Percentiles rank a stretch among this genome's conserved stretches.
These are phyloP conservation scores for Cyphellophora attinorum DNA, from an alignment of 2,329 filamentous ascomycete genomes.

Conservation along the genomic window DNA sequence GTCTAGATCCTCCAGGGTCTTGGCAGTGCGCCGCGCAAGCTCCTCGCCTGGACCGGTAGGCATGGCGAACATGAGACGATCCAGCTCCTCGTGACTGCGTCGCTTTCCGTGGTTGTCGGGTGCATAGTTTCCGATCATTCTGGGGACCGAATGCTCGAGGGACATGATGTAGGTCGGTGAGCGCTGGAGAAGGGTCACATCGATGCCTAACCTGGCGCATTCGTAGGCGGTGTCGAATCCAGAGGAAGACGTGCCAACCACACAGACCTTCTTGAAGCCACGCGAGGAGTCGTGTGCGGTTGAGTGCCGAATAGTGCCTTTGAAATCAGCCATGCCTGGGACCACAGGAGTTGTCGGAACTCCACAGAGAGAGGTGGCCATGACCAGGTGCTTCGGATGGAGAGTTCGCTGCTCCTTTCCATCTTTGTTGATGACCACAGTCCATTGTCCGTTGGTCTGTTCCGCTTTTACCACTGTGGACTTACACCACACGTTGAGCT, in stretches of 20 bases:
- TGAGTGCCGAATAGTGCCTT: no score
- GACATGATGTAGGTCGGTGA: constrained; percentile 27
- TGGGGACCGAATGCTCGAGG: constrained; percentile 17
- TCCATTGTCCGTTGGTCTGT: constrained; percentile 17
- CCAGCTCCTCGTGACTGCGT: constrained; percentile 5
- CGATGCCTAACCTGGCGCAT: constrained; percentile 18
- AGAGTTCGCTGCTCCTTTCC: constrained; percentile 17
- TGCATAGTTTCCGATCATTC: constrained; percentile 19
- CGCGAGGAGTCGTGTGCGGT: no score
- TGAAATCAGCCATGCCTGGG: no score
- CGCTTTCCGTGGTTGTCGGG: constrained; percentile 4
- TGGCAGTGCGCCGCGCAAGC: constrained; percentile 14
- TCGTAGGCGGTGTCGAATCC: no score
- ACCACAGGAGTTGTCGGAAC: constrained; percentile 23
- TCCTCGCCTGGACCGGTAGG: constrained; percentile 12
- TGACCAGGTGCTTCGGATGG: constrained; percentile 19
- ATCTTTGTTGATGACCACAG: constrained; percentile 16
- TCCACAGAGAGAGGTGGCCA: constrained; percentile 20
- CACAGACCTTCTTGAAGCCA: no score
- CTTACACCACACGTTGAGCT: constrained; percentile 21
- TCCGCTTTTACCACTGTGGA: constrained; percentile 17
- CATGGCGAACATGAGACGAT: constrained; percentile 7
- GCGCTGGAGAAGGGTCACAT: constrained; percentile 22
- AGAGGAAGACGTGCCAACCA: no score
- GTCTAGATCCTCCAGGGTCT: constrained; percentile 18